These are phyloP conservation scores for Artemisia argyi DNA, from an alignment of 129 eudicot genomes.

Conservation along the genomic window DNA sequence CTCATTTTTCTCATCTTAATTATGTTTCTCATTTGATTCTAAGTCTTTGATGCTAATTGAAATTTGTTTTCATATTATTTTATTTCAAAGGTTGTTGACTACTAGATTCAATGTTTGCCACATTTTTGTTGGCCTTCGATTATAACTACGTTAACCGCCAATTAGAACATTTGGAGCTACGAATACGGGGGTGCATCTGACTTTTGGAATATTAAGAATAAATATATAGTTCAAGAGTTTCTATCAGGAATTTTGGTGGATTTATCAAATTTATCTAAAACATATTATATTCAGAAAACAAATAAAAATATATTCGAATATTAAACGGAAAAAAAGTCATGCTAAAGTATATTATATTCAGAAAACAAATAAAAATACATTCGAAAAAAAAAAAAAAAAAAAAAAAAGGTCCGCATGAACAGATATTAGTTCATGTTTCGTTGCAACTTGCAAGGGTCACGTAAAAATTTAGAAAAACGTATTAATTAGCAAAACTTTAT, in stretches of 20 bases:
- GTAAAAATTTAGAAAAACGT: too few species aligned
- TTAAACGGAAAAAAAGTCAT: background rate
- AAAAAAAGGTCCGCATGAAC: too few species aligned
- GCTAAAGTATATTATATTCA: too few species aligned
- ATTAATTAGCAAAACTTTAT: too few species aligned
- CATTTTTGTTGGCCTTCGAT: background rate
- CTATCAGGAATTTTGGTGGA: slow-evolving; percentile 13
- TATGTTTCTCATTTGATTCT: too few species aligned
- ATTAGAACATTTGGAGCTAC: slow-evolving; percentile 22
- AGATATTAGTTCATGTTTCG: too few species aligned
- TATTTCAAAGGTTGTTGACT: slow-evolving; percentile 22
- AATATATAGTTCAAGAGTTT: background rate
- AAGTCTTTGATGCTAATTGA: too few species aligned
- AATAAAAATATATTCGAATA: background rate
- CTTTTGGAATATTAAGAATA: slow-evolving; percentile 15
- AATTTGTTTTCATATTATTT: background rate
- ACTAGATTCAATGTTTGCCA: slow-evolving; percentile 19
- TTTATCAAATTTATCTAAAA: background rate
- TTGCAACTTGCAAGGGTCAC: too few species aligned
- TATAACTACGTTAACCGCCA: slow-evolving; percentile 21
- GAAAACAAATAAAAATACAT: too few species aligned
- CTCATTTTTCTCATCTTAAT: too few species aligned
- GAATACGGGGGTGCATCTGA: slow-evolving; percentile 25
- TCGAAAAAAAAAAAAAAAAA: too few species aligned
- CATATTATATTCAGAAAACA: background rate